Evolutionary conservation across 1,284 basidiomycete species (phyloP).

Genomic region (Xerocomus nothofagi): DNA sequence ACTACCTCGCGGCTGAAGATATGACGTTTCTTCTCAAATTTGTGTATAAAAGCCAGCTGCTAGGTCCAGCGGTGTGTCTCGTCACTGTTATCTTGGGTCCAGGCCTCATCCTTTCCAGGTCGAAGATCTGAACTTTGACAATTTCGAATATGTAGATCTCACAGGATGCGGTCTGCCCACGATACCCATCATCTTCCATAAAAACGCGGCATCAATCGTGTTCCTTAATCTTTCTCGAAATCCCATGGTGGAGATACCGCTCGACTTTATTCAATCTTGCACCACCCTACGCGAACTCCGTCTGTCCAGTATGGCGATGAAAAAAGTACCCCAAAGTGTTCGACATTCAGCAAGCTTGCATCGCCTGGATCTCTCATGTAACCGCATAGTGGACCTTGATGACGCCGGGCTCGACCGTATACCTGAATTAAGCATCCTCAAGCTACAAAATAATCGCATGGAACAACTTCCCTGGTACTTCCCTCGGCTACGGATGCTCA

Average conservation of each 20-base stretch:
- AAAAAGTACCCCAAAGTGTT: constrained; percentile 87
- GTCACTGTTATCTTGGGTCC: neutral
- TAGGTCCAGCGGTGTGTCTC: constrained; percentile 62
- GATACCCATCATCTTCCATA: constrained; percentile 88
- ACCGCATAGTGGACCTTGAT: constrained; percentile 88
- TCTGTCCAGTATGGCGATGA: constrained; percentile 93
- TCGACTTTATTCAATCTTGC: constrained; percentile 95
- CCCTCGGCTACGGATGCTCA: constrained; percentile 68
- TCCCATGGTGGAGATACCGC: constrained; percentile 94
- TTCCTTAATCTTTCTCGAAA: constrained; percentile 92
- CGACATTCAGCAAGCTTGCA: constrained; percentile 75
- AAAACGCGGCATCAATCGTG: constrained; percentile 84
- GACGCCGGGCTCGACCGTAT: constrained; percentile 84
- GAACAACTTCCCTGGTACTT: constrained; percentile 88
- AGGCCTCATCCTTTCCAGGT: constrained; percentile 41
- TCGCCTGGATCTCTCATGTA: constrained; percentile 90
- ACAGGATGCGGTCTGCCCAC: constrained; percentile 83
- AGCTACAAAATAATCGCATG: constrained; percentile 92
- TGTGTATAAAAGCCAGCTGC: constrained; percentile 73
- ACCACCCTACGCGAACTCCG: constrained; percentile 82
- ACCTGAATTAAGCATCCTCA: constrained; percentile 70
- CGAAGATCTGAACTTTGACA: constrained; percentile 74
- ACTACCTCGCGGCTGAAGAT: constrained; percentile 81
- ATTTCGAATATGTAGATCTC: constrained; percentile 85
- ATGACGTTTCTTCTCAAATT: constrained; percentile 88